A percentile compares a stretch with the other conserved stretches of the same genome.
Conservation (phyloP, 140 eudicot genomes). For the Oenanthe javanica region DNA sequence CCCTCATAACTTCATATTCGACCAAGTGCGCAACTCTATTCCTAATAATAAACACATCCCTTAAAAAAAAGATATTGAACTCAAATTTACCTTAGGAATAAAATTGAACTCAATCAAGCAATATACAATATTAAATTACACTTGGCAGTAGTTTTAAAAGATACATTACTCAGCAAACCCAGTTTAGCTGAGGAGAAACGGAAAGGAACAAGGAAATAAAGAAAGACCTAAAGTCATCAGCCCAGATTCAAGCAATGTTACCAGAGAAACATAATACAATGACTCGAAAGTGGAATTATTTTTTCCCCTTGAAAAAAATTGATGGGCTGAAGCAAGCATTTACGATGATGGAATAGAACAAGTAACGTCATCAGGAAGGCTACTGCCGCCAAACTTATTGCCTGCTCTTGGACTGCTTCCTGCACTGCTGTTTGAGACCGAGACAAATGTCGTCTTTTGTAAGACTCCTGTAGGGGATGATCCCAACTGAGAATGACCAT, state of each 20-base stretch:
- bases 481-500: slow-evolving; percentile 41
- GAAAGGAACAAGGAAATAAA: neutral
- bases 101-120: neutral
- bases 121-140: neutral
- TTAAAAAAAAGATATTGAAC: too few relatives aligned
- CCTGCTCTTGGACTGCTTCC: slow-evolving; percentile 59
- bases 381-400: slow-evolving; percentile 20
- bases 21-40: too few relatives aligned
- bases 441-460: slow-evolving; percentile 55
- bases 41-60: too few relatives aligned
- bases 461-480: slow-evolving; percentile 82
- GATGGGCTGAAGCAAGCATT: neutral
- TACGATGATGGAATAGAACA: slow-evolving; percentile 13
- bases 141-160: neutral
- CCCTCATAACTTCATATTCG: neutral
- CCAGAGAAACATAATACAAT: neutral
- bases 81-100: neutral
- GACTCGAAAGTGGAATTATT: neutral
- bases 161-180: neutral
- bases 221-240: neutral
- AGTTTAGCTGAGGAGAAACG: neutral
- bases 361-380: slow-evolving; percentile 29
- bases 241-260: neutral
- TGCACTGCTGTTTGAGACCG: slow-evolving; percentile 78
- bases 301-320: neutral